Base-by-base conservation (phyloP, 768 basidiomycete genomes). In the Calvatia gigantea region DNA sequence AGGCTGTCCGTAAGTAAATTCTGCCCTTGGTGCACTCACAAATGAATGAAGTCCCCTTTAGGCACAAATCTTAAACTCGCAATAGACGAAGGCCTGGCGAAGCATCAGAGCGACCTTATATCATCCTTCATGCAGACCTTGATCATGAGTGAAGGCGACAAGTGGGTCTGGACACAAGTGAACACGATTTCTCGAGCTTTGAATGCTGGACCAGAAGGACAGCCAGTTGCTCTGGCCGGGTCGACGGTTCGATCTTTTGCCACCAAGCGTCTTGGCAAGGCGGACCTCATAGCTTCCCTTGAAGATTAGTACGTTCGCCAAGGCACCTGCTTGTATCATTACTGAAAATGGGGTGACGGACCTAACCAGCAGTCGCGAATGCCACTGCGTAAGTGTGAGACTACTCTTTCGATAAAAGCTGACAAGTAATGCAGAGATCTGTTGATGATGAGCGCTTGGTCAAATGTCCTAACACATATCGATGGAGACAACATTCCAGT, bases 121-220 rank as follows among this genome's bases (percentile, higher is more conserved):
- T 90, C 95, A 3, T 94, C 91, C 0, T 98, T 95, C 70, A 75
- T 98, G 63, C 95, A 98, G 72, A 93, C 93, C 14, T 74, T 98
- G 32, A 84, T 98, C 61, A 98, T 98, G 95, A 93, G 90, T 54
- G 94, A 97, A 75, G 95, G 95, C 14, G 91, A 95, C 61, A 80
- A 83, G 58, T 97, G 92, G 91, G 81, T 98, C n/a, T 75, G 75
- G 56, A 78, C 83, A 2, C 83, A 93, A 57, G 80, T 85, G 3
- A 77, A 81, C 15, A 83, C 82, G 43, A 74, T 94, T 51, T 79
- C 84, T 0, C 79, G 86, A 39, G 86, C 91, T 2, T 73, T 97
- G 54, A 81, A 83, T 39, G 75, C 80, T 1, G 87, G 87, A 0
- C 79, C 81, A 14, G 77, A 76, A 49, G 87, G 86, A 1, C 79